A percentile compares a stretch with the other conserved stretches of the same genome.
Conservation (phyloP, 345 rosid species). For the Gossypium sturtianum region DNA sequence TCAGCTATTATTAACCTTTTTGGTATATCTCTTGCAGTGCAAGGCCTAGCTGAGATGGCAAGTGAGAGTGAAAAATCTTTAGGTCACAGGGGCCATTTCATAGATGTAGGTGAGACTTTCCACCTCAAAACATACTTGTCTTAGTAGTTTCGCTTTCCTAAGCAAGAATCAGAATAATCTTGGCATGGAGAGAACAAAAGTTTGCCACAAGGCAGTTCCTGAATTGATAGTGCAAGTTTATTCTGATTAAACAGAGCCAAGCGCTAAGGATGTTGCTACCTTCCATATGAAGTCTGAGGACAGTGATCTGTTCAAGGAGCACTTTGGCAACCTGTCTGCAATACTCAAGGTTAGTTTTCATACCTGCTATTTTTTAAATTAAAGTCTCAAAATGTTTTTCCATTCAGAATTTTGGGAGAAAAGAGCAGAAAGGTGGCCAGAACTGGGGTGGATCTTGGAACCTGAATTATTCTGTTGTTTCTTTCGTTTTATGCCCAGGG, state of each 20-base stretch:
- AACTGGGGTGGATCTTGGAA: background rate
- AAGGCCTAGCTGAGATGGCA: slow-evolving; percentile 8
- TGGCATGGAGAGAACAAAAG: background rate
- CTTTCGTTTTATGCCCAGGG: background rate
- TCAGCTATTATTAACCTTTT: background rate
- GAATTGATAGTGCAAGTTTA: slow-evolving; percentile 15
- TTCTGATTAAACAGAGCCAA: slow-evolving; percentile 25
- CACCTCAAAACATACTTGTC: slow-evolving; percentile 5
- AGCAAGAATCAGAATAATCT: background rate
- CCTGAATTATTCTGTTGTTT: background rate
- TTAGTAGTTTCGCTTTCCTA: background rate
- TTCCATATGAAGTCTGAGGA: slow-evolving; percentile 26
- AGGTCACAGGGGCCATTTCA: background rate
- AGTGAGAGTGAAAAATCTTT: background rate
- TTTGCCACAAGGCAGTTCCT: slow-evolving; percentile 7
- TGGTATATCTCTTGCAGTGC: slow-evolving; percentile 1
- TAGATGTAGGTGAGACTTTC: background rate
- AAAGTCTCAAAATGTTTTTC: background rate
- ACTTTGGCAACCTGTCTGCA: slow-evolving; percentile 49
- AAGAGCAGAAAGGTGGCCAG: background rate
- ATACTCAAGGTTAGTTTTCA: slow-evolving; percentile 36
- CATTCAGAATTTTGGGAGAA: background rate
- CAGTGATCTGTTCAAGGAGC: slow-evolving; percentile 42
- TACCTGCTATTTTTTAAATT: background rate
- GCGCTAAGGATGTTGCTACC: slow-evolving; percentile 17